These are phyloP conservation scores for Rhodotorula babjevae DNA, from an alignment of 768 basidiomycete genomes.

Conservation along the genomic window DNA sequence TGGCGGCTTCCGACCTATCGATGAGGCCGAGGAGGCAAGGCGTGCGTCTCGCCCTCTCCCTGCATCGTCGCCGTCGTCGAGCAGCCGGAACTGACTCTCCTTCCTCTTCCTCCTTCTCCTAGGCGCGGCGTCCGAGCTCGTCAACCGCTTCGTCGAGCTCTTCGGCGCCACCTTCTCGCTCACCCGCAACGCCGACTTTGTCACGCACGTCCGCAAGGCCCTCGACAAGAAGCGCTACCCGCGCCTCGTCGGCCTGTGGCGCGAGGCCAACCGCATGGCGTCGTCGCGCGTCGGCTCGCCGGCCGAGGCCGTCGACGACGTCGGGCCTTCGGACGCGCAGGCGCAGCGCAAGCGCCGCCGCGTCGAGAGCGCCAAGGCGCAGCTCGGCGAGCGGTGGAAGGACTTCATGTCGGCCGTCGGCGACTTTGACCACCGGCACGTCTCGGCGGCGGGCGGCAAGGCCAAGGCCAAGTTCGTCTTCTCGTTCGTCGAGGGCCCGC, in stretches of 20 bases:
- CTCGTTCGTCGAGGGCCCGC: conserved; percentile 88
- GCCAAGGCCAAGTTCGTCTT: conserved; percentile 87
- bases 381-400: conserved; percentile 56
- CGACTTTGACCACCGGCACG: conserved; percentile 81
- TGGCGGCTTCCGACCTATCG: conserved; percentile 93
- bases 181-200: conserved; percentile 80
- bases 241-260: conserved; percentile 73
- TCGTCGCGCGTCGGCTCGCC: conserved; percentile 55
- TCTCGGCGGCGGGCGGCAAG: conserved; percentile 51
- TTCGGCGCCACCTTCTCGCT: conserved; percentile 84
- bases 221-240: conserved; percentile 80
- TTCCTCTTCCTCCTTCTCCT: background rate
- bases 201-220: conserved; percentile 72
- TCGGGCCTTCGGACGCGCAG: conserved; percentile 7
- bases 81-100: background rate
- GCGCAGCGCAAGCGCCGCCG: conserved; percentile 43
- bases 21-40: conserved; percentile 54
- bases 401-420: conserved; percentile 63
- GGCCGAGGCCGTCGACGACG: background rate
- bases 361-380: conserved; percentile 20
- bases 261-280: conserved; percentile 55
- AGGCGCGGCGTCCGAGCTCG: conserved; percentile 37
- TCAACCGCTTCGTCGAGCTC: conserved; percentile 63
- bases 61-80: too few species aligned
- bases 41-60: conserved; percentile 18